Conservation (phyloP, 805 yeast species). For the Kazachstania kunashirensis region DNA sequence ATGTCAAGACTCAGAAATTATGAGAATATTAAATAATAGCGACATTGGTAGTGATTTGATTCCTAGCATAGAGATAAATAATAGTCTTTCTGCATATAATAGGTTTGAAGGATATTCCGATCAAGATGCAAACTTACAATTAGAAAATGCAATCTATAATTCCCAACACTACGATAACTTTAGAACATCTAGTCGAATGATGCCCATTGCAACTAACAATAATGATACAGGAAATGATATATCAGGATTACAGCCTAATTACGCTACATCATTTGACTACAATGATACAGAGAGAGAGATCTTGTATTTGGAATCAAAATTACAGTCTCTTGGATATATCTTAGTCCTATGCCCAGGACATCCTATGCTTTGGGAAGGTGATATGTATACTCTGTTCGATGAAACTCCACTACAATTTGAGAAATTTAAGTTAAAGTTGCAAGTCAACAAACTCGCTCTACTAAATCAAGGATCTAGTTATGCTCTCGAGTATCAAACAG, state of each 20-base stretch:
- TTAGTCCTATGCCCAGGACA: conserved; percentile 68
- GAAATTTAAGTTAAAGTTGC: conserved; percentile 16
- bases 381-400: conserved; percentile 44
- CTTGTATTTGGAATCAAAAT: conserved; percentile 18
- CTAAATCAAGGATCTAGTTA: conserved; percentile 50
- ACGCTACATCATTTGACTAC: conserved; percentile 19
- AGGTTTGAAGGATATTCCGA: conserved; percentile 12
- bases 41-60: conserved; percentile 44
- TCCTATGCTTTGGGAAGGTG: conserved; percentile 88
- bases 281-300: conserved; percentile 26
- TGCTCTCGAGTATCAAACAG: conserved; percentile 46
- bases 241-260: background rate
- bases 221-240: background rate
- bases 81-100: conserved; percentile 22
- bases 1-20: conserved; percentile 33
- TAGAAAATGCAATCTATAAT: too few species aligned
- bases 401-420: conserved; percentile 10
- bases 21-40: conserved; percentile 36
- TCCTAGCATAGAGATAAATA: conserved; percentile 25
- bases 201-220: background rate
- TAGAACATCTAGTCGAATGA: background rate
- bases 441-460: conserved; percentile 14
- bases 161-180: background rate
- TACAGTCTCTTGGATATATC: conserved; percentile 45
- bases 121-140: background rate